Base-by-base conservation (phyloP, 305 asterid species). In the Ilex paraguariensis region DNA sequence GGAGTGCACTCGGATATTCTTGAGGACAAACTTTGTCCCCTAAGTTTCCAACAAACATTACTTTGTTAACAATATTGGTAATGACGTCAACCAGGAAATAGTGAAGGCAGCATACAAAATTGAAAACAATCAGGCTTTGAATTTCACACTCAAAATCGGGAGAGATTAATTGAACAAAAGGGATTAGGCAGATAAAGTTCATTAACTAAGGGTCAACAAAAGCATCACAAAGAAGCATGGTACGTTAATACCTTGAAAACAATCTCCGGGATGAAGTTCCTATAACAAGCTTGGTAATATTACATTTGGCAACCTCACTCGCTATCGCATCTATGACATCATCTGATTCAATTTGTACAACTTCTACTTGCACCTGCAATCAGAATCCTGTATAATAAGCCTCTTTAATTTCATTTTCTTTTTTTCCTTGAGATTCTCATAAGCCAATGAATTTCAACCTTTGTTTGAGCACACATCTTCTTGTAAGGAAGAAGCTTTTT, bases 261-360 rank as follows among this genome's bases (percentile, higher is more conserved):
- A 87, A 57, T 64, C 81, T 67, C 40, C 88, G 84, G 64, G 93
- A 87, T 31, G 98, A 91, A 75, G 84, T 58, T 56, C 97, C 98
- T 54, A 91, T 81, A 62, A 89, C 95, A 65, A 91, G 95, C 67
- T 81, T 87, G 61, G 21, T 56, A 59, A 81, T 85, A 52, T 70
- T 66, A 65, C 69, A 56, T 56, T 75, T 80, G 28, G 17, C 63
- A 66, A 89, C 61, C 69, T 79, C 80, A 66, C 44, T 61, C 10
- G 86, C 68, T 66, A 91, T 67, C 51, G 91, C 93, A 46, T 71
- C 31, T 57, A 56, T 82, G 54, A 87, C 82, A 68, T 91, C 88
- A 70, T 87, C 87, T 3, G 95, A 85, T 72, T 91, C 98, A 30
- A 91, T 77, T 66, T 83, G 96, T 48, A 79, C 70, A 59, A 81